Evolutionary conservation across 306 rosid species (phyloP), one percentile per base, ranked within the genome.

Genomic region (Vicia faba): DNA sequence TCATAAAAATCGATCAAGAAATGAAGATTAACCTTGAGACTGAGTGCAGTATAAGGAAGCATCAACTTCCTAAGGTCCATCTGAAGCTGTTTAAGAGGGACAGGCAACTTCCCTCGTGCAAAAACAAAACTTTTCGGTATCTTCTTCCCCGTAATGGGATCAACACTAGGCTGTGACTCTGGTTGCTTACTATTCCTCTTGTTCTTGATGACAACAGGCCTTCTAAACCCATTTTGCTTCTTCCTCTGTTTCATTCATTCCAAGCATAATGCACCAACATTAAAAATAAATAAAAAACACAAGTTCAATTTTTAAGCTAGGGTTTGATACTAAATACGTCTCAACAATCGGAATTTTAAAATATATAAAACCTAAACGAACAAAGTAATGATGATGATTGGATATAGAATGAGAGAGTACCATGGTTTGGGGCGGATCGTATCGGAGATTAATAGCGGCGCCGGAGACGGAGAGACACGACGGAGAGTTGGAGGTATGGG

Each of bases 71-170:
- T 88, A 75, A 90, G 83, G 78, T 95, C 99, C 87, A 84, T 83
- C 64, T 90, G 89, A 71, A 90, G 96, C 43, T 88, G 95, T 84
- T 58, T 88, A 60, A 93, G 95, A 64, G 97, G 77, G 69, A 75
- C 90, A 58, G 99, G 95, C 66, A 93, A 68, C 77, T 84, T 90
- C 50, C 95, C 97, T 75, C 97, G 79, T 0, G 91, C 64, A 73
- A 93, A 88, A 56, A 90, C 97, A 68, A 90, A 85, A 80, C 97
- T 93, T 71, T 81, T 86, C 0, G 99, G 99, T 57, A 93, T 86
- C 78, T 93, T 93, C 85, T 88, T 88, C 54, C 99, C 99, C 0
- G 97, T 88, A 35, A 95, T 78, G 49, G 88, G 96, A 73, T 95
- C 99, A 63, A 95, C 97, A 18, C 54, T 75, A 0, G 85, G 70